Evolutionary conservation across 495 filamentous ascomycete species (phyloP).

Genomic region (Penicillium malachiteum): DNA sequence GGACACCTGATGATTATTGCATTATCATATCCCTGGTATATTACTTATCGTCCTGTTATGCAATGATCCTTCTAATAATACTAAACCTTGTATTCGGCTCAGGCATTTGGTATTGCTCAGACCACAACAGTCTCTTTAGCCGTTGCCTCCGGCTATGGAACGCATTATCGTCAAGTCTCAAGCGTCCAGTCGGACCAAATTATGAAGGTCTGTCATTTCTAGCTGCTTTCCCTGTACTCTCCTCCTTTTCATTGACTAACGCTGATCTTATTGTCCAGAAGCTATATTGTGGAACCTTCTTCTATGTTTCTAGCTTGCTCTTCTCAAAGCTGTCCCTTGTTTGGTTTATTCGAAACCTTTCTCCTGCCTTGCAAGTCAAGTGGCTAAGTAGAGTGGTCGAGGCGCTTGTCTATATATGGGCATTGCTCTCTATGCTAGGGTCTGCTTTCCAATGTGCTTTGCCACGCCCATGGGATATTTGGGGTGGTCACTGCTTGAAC

Average conservation of each 20-base stretch:
- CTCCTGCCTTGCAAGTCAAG: slow-evolving; percentile 15
- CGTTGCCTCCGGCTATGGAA: slow-evolving; percentile 28
- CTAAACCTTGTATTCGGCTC: too few relatives aligned
- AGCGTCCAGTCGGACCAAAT: slow-evolving; percentile 11
- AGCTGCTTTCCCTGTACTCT: too few relatives aligned
- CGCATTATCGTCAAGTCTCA: slow-evolving; percentile 15
- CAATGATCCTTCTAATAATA: too few relatives aligned
- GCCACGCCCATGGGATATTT: slow-evolving; percentile 26
- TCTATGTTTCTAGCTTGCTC: slow-evolving; percentile 14
- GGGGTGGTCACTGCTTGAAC: slow-evolving; percentile 20
- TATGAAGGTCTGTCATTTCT: slow-evolving; percentile 33
- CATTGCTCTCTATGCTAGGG: slow-evolving; percentile 13
- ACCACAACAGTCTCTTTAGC: slow-evolving; percentile 12
- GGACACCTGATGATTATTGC: slow-evolving; percentile 17
- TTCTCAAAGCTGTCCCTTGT: background rate
- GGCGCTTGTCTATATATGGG: slow-evolving; percentile 11
- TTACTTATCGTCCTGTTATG: too few relatives aligned
- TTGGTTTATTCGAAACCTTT: slow-evolving; percentile 21
- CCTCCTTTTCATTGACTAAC: too few relatives aligned
- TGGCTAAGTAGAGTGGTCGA: slow-evolving; percentile 12
- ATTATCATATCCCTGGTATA: background rate
- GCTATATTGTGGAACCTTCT: slow-evolving; percentile 18
- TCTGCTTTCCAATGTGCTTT: slow-evolving; percentile 24
- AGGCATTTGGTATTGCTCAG: slow-evolving; percentile 18
- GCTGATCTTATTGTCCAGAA: too few relatives aligned